Base-by-base conservation (phyloP, 148 eudicot genomes). In the Chenopodium suecicum region DNA sequence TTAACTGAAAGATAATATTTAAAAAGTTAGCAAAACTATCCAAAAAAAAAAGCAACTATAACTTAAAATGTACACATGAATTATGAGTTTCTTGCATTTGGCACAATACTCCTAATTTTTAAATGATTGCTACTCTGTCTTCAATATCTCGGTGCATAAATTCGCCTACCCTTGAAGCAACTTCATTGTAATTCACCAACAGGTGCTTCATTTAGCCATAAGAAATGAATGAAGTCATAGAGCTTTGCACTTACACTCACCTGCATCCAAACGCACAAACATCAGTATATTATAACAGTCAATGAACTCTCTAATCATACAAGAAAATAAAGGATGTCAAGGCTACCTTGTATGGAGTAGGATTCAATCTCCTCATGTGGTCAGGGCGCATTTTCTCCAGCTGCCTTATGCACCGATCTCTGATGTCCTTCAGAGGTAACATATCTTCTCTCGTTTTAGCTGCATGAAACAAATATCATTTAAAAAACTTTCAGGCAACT, bases 301-400 rank as follows among this genome's bases (percentile, higher is more conserved):
- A 29, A 56, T 23, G 34, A 46, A 25, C 32, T 67, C 17, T 63
- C 47, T 41, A 10, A 58, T 41, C 56, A 58, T 13, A 63, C 32
- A 44, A 66, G 75, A 77, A 73, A 13, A 65, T 19, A 62, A 63
- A 25, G 41, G 54, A 69, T 22, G 47, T 46, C 50, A 31, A 32
- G 23, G 20, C 7, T 79, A 95, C 98, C 98, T 95, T 95, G 89
- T 95, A 95, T 82, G 98, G 98, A 47, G 97, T 95, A 68, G 99
- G 99, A 83, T 95, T 95, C 82, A 95, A 85, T 84, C 97, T 91
- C 82, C 98, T 89, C 99, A 96, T 92, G 88, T 96, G 98, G 85
- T 96, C 99, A 12, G 97, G 86, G 17, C 98, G 94, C 95, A 94
- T 92, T 84, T 87, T 93, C 85, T 94, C 92, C 87, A 96, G 86